Percentiles rank a stretch among this genome's conserved stretches.
Evolutionary conservation across 257 asterid species (phyloP).

Genomic region (Asclepias syriaca): DNA sequence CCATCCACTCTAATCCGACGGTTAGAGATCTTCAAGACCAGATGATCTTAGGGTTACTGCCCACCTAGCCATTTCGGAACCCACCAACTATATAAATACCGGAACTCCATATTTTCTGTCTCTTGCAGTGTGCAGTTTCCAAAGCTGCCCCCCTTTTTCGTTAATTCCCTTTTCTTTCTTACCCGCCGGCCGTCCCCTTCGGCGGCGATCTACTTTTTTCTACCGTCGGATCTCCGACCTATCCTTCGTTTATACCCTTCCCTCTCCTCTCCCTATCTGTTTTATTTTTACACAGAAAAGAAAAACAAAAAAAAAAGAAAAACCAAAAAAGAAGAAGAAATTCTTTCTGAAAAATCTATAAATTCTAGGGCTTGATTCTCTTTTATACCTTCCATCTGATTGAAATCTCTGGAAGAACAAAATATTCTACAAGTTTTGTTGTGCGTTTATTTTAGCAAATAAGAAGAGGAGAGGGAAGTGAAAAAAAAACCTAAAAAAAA

Average conservation of each 20-base stretch:
- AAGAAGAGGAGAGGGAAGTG: constrained; percentile 95
- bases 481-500: constrained; percentile 26
- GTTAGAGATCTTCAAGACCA: constrained; percentile 15
- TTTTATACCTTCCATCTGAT: constrained; percentile 19
- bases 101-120: not conserved
- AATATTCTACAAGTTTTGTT: constrained; percentile 8
- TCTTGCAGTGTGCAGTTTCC: constrained; percentile 19
- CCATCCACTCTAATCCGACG: constrained; percentile 26
- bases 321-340: constrained; percentile 11
- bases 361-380: constrained; percentile 26
- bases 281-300: not conserved
- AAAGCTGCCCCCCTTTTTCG: constrained; percentile 19
- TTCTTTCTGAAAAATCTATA: constrained; percentile 23
- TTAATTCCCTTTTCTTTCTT: constrained; percentile 5
- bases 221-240: constrained; percentile 42
- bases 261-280: constrained; percentile 41
- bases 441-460: constrained; percentile 32
- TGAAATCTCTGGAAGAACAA: constrained; percentile 13
- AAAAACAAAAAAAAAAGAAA: constrained; percentile 27
- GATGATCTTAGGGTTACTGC: constrained; percentile 19
- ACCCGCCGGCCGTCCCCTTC: constrained; percentile 42
- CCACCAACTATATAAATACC: constrained; percentile 8
- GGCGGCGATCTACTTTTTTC: constrained; percentile 33
- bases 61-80: not conserved
- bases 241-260: constrained; percentile 29